phyloP scores from a whole-genome alignment of 73 alveolate species.

The Tetrahymena thermophila region DNA sequence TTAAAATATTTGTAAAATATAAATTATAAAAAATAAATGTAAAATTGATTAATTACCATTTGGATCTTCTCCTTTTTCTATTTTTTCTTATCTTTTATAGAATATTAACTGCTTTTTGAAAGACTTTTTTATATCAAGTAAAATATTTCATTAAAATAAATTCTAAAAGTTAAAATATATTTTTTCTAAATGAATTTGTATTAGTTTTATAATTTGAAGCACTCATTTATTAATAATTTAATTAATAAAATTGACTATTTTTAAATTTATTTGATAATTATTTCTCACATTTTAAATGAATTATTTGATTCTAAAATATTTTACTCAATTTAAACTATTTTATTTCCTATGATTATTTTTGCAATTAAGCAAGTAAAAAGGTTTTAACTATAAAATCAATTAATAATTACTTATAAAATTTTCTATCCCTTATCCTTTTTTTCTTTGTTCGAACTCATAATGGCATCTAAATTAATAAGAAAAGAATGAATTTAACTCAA shows the following conservation, averaged over 20 bases:
- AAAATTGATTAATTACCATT: conserved; percentile 4
- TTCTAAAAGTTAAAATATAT: background rate
- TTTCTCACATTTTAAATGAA: too few species aligned
- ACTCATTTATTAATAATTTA: too few species aligned
- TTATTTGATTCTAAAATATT: too few species aligned
- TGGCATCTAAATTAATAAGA: conserved; percentile 22
- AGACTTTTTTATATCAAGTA: background rate
- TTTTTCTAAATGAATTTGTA: background rate
- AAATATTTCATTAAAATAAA: background rate
- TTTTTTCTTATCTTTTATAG: conserved; percentile 31
- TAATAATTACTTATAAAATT: background rate
- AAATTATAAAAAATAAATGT: background rate
- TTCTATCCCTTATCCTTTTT: conserved; percentile 37
- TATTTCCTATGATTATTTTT: too few species aligned
- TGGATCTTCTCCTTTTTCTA: conserved; percentile 38
- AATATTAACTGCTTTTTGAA: conserved; percentile 21
- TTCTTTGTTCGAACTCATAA: conserved; percentile 26
- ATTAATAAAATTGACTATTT: too few species aligned
- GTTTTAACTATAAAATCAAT: background rate
- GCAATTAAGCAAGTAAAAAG: background rate
- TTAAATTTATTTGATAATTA: too few species aligned
- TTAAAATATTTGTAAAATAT: background rate
- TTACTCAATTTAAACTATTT: too few species aligned
- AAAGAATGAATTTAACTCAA: background rate
- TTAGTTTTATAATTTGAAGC: background rate